These are phyloP conservation scores for Aspergillus heteromorphus DNA, from an alignment of 495 filamentous ascomycete genomes.

Conservation along the genomic window DNA sequence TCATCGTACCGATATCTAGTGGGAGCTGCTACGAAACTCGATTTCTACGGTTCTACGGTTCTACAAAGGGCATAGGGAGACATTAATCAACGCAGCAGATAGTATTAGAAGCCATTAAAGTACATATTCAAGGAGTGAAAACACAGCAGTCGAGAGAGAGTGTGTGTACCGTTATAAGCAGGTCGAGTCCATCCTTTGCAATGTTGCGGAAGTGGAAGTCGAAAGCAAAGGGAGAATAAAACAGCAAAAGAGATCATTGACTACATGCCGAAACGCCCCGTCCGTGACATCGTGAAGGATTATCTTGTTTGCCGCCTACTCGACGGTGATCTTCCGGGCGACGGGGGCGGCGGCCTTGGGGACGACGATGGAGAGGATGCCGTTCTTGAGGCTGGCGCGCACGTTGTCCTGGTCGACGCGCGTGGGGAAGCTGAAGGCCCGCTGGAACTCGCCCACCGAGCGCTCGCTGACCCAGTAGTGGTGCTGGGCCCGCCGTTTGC, in stretches of 20 bases:
- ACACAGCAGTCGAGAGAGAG: not conserved
- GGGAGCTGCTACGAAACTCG: no score
- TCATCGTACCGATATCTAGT: no score
- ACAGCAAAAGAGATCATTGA: not conserved
- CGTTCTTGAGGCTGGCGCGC: constrained; percentile 71
- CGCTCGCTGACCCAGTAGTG: constrained; percentile 86
- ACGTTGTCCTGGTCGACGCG: constrained; percentile 75
- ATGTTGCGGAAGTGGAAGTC: no score
- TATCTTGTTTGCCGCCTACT: constrained; percentile 37
- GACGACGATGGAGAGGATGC: constrained; percentile 69
- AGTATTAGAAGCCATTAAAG: not conserved
- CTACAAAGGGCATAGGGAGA: not conserved
- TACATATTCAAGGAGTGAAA: not conserved
- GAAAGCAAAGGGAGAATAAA: not conserved
- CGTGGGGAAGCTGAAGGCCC: constrained; percentile 73
- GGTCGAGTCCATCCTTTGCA: no score
- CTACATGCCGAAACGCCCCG: not conserved
- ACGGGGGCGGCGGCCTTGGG: constrained; percentile 64
- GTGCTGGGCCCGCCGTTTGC: constrained; percentile 25
- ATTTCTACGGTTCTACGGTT: not conserved
- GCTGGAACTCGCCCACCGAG: constrained; percentile 73
- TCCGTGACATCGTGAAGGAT: not conserved
- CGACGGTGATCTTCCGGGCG: constrained; percentile 54
- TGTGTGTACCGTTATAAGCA: not conserved
- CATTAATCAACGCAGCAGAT: not conserved